Percentiles rank a stretch among this genome's conserved stretches.
phyloP scores from a whole-genome alignment of 108 stramenopile genomes.

The Nitzschia palea region DNA sequence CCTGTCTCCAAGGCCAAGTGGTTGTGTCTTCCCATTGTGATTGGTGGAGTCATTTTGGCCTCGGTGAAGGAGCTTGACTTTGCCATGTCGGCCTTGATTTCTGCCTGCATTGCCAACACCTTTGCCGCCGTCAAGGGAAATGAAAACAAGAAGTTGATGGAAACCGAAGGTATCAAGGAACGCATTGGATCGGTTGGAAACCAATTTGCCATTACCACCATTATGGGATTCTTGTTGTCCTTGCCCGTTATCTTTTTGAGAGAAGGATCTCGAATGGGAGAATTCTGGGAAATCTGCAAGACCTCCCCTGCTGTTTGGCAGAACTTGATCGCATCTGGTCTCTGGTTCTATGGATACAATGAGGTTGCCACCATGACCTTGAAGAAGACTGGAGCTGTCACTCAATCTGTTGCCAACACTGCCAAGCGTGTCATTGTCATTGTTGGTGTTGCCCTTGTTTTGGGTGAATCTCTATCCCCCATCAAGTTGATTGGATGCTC shows the following conservation, averaged over 20 bases:
- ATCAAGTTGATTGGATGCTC: slow-evolving; percentile 89
- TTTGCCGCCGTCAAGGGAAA: slow-evolving; percentile 93
- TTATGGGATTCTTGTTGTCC: slow-evolving; percentile 82
- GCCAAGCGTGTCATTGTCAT: slow-evolving; percentile 95
- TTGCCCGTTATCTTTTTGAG: slow-evolving; percentile 67
- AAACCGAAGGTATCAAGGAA: slow-evolving; percentile 85
- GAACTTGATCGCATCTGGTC: slow-evolving; percentile 88
- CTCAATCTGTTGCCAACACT: slow-evolving; percentile 94
- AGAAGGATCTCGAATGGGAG: slow-evolving; percentile 78
- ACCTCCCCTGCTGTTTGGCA: slow-evolving; percentile 75
- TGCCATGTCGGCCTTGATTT: slow-evolving; percentile 83
- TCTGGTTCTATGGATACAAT: slow-evolving; percentile 96
- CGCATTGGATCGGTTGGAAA: slow-evolving; percentile 90
- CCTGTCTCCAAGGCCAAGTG: slow-evolving; percentile 90
- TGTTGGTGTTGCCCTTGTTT: slow-evolving; percentile 86
- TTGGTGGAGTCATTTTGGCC: slow-evolving; percentile 90
- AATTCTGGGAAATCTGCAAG: slow-evolving; percentile 79
- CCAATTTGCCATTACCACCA: slow-evolving; percentile 89
- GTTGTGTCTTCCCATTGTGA: slow-evolving; percentile 91
- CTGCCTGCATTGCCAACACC: slow-evolving; percentile 90
- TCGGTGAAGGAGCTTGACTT: slow-evolving; percentile 94
- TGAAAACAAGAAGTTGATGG: slow-evolving; percentile 96
- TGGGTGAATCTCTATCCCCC: slow-evolving; percentile 85
- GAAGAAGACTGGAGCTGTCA: slow-evolving; percentile 94
- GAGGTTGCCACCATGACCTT: slow-evolving; percentile 93